phyloP scores from a whole-genome alignment of 495 filamentous ascomycete genomes.

The Penicillium bovifimosum region DNA sequence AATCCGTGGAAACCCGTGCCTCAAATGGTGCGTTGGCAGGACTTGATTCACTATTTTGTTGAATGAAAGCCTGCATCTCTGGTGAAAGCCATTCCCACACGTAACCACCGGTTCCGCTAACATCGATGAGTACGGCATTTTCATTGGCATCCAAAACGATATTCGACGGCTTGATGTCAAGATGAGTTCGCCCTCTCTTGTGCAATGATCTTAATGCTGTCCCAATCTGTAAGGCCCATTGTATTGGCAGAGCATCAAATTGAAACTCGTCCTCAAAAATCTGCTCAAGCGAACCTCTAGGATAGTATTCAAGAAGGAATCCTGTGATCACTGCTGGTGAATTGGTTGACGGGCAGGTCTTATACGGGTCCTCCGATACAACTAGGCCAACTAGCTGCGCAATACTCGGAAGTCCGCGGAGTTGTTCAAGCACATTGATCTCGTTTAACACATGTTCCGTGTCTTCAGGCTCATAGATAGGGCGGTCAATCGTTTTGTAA shows the following conservation, averaged over 20 bases:
- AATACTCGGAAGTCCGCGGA: conserved; percentile 13
- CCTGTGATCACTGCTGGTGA: conserved; percentile 10
- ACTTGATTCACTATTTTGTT: conserved; percentile 3
- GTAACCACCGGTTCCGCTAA: conserved; percentile 16
- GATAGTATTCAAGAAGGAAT: conserved; percentile 19
- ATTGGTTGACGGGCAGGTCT: conserved; percentile 2
- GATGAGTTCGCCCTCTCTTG: conserved; percentile 7
- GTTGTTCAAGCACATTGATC: conserved; percentile 10
- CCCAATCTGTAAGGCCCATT: conserved; percentile 14
- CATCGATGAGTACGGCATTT: conserved; percentile 20
- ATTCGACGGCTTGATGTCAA: conserved; percentile 24
- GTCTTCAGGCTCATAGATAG: conserved; percentile 10
- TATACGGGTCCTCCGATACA: conserved; percentile 16
- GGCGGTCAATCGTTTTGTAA: conserved; percentile 15
- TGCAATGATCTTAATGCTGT: conserved; percentile 9
- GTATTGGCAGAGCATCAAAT: conserved; percentile 6
- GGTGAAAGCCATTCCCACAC: conserved; percentile 17
- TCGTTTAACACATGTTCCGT: conserved; percentile 13
- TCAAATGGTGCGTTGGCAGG: conserved; percentile 7
- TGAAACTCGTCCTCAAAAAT: background rate
- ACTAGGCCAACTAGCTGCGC: conserved; percentile 15
- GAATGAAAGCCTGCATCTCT: conserved; percentile 10
- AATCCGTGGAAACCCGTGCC: conserved; percentile 12
- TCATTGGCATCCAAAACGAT: conserved; percentile 15
- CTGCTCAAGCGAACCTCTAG: conserved; percentile 14